A percentile compares a stretch with the other conserved stretches of the same genome.
Evolutionary conservation across 2,329 filamentous ascomycete genomes (phyloP).

Genomic region (Hortaea sp.): DNA sequence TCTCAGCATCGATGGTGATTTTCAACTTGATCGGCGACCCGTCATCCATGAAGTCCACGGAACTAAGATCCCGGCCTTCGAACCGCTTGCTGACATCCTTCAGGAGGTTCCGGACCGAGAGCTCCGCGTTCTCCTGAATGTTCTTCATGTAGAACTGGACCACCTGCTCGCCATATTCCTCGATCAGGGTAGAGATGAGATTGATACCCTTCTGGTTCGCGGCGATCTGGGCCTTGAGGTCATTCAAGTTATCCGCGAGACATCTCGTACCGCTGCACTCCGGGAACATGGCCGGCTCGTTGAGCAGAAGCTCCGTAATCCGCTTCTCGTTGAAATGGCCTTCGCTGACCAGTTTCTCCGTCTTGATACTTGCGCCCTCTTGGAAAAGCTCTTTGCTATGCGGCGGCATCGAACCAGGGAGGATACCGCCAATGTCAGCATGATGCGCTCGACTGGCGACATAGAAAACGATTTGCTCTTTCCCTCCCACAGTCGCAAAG

Average conservation of each 20-base stretch:
- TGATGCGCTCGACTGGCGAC: slow-evolving; percentile 73
- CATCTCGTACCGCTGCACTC: slow-evolving; percentile 72
- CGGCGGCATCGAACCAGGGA: slow-evolving; percentile 75
- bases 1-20: slow-evolving; percentile 62
- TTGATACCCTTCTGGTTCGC: slow-evolving; percentile 80
- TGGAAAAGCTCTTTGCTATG: slow-evolving; percentile 53
- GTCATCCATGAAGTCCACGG: slow-evolving; percentile 80
- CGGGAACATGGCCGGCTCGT: slow-evolving; percentile 62
- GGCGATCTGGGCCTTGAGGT: slow-evolving; percentile 77
- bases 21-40: slow-evolving; percentile 67
- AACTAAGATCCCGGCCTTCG: slow-evolving; percentile 58
- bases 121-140: slow-evolving; percentile 72
- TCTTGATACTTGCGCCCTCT: slow-evolving; percentile 47
- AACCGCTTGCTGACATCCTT: slow-evolving; percentile 62
- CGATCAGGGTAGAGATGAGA: slow-evolving; percentile 62
- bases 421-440: slow-evolving; percentile 74
- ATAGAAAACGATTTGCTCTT: slow-evolving; percentile 69
- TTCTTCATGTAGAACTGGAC: slow-evolving; percentile 77
- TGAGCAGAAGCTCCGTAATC: slow-evolving; percentile 57
- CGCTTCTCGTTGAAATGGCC: slow-evolving; percentile 70
- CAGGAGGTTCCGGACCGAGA: slow-evolving; percentile 62
- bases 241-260: slow-evolving; percentile 73
- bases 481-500: slow-evolving; percentile 43
- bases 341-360: slow-evolving; percentile 60
- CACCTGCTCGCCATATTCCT: slow-evolving; percentile 65